Conservation (phyloP, 2,329 filamentous ascomycete species). For the Penicillium expansum region DNA sequence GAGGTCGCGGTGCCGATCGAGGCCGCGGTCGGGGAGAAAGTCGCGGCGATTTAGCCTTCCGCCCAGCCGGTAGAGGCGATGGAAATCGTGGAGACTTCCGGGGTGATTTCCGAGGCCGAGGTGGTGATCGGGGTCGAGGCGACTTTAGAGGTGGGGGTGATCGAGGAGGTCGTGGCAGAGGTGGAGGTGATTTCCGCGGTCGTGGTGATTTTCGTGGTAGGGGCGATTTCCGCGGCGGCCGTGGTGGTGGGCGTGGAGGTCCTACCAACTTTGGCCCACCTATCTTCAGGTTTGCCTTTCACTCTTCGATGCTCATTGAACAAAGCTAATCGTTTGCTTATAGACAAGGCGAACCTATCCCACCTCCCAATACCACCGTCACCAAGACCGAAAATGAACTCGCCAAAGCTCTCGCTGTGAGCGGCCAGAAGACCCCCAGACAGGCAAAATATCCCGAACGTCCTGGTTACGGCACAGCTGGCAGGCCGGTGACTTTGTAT, state of each 20-base stretch:
- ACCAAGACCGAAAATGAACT: slow-evolving; percentile 29
- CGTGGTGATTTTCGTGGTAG: slow-evolving; percentile 26
- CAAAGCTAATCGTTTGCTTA: not conserved
- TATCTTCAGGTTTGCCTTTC: slow-evolving; percentile 31
- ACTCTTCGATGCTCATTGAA: not conserved
- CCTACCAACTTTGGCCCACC: slow-evolving; percentile 17
- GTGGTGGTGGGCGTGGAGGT: slow-evolving; percentile 21
- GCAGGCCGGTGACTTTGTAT: slow-evolving; percentile 33
- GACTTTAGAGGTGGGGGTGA: slow-evolving; percentile 28
- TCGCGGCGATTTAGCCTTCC: slow-evolving; percentile 24
- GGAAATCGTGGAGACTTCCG: slow-evolving; percentile 16
- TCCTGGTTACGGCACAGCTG: slow-evolving; percentile 39
- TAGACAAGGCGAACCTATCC: slow-evolving; percentile 23
- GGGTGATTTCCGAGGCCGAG: slow-evolving; percentile 14
- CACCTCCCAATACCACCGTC: slow-evolving; percentile 25
- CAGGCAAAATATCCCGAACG: slow-evolving; percentile 32
- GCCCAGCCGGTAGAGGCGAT: slow-evolving; percentile 8
- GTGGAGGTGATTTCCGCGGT: slow-evolving; percentile 23
- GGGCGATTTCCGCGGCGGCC: slow-evolving; percentile 9
- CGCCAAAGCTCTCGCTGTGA: slow-evolving; percentile 24
- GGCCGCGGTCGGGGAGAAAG: slow-evolving; percentile 19
- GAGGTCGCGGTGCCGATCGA: slow-evolving; percentile 29
- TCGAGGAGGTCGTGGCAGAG: slow-evolving; percentile 24
- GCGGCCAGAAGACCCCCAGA: slow-evolving; percentile 13
- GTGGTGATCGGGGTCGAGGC: slow-evolving; percentile 19